Conservation (phyloP, 148 eudicot species). For the Silene latifolia region DNA sequence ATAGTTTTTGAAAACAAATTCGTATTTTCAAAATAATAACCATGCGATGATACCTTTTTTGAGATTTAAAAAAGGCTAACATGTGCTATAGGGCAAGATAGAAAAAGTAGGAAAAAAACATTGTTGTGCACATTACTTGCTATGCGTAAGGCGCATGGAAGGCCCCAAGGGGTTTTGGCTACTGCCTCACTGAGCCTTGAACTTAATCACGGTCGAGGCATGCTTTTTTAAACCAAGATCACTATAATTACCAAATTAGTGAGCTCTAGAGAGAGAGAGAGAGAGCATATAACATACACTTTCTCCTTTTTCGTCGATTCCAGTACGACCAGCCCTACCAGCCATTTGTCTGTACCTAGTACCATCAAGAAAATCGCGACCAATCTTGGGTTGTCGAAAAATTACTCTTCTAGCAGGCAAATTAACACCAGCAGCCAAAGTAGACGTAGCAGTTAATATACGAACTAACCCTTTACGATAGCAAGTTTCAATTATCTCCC, state of each 20-base stretch:
- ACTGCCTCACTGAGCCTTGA: too few species aligned
- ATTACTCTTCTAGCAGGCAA: constrained; percentile 98
- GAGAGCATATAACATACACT: constrained; percentile 62
- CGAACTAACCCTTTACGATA: constrained; percentile 96
- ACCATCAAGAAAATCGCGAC: constrained; percentile 95
- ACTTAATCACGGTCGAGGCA: too few species aligned
- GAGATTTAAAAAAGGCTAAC: too few species aligned
- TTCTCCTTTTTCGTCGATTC: constrained; percentile 98
- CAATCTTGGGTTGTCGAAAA: constrained; percentile 95
- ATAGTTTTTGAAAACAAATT: too few species aligned
- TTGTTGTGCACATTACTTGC: too few species aligned
- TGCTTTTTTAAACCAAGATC: too few species aligned
- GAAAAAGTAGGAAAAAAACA: too few species aligned
- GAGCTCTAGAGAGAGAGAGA: not conserved
- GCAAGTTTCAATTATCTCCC: constrained; percentile 88
- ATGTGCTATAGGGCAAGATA: too few species aligned
- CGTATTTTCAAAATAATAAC: too few species aligned
- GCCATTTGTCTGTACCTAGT: constrained; percentile 96
- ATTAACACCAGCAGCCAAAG: constrained; percentile 98
- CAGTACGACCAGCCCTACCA: constrained; percentile 99
- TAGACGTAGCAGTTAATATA: constrained; percentile 95
- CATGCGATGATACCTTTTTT: too few species aligned
- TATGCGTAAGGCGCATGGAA: too few species aligned
- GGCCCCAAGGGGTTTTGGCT: too few species aligned
- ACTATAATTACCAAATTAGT: not conserved